Evolutionary conservation across 179 eudicot genomes (phyloP).

Genomic region (Silene noctiflora): DNA sequence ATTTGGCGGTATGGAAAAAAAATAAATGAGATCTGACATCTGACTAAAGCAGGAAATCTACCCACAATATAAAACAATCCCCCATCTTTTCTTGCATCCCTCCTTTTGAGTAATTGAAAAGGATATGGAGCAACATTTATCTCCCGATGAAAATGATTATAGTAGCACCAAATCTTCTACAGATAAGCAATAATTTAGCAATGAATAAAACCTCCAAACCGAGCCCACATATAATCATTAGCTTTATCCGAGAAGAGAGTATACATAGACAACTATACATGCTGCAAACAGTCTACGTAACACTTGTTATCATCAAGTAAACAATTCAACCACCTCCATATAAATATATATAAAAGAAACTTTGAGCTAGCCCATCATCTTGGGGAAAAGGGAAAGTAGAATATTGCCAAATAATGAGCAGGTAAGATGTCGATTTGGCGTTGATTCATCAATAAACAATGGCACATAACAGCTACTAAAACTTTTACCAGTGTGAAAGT

Average conservation of each 20-base stretch:
- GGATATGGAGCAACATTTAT: conserved; percentile 19
- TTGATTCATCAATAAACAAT: conserved; percentile 6
- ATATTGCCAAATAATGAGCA: conserved; percentile 13
- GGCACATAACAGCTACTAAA: neutral
- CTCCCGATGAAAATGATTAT: conserved; percentile 10
- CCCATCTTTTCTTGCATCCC: conserved; percentile 4
- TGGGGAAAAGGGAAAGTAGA: conserved; percentile 9
- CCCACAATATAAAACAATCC: conserved; percentile 16
- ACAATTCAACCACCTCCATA: neutral
- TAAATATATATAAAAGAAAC: neutral
- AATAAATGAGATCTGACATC: conserved; percentile 10
- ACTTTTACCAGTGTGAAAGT: conserved; percentile 16
- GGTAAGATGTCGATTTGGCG: conserved; percentile 9
- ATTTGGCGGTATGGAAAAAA: conserved; percentile 23
- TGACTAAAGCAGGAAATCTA: conserved; percentile 23
- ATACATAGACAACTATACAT: neutral
- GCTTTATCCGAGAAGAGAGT: conserved; percentile 16
- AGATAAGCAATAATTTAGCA: conserved; percentile 27
- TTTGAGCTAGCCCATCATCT: conserved; percentile 5
- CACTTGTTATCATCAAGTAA: conserved; percentile 12
- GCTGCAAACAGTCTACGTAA: conserved; percentile 6
- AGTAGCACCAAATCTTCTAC: conserved; percentile 4
- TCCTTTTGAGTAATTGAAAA: conserved; percentile 3
- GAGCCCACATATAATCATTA: conserved; percentile 35
- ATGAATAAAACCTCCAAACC: conserved; percentile 12